Conservation (phyloP, 1,284 basidiomycete genomes). For the Irpex rosettiformis region DNA sequence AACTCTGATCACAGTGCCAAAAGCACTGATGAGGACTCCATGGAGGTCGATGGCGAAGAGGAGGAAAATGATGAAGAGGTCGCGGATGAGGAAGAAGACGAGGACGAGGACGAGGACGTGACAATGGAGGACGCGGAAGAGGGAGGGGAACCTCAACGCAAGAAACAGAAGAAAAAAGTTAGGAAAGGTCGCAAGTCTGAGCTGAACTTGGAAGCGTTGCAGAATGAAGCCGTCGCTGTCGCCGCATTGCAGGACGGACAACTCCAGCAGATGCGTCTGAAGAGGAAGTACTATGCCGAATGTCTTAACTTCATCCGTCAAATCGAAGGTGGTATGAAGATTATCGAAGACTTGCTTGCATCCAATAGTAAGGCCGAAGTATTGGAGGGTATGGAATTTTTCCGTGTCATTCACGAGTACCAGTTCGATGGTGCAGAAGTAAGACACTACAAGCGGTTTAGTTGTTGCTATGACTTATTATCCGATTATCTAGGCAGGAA, state of each 20-base stretch:
- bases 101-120: constrained; percentile 34
- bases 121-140: constrained; percentile 37
- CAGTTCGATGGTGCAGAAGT: constrained; percentile 77
- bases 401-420: constrained; percentile 83
- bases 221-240: constrained; percentile 64
- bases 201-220: constrained; percentile 61
- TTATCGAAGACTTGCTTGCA: constrained; percentile 77
- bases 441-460: constrained; percentile 17
- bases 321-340: constrained; percentile 78
- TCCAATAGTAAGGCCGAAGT: constrained; percentile 94
- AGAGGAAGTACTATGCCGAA: constrained; percentile 86
- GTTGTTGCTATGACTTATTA: neutral
- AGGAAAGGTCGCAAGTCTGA: constrained; percentile 66
- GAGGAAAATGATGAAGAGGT: constrained; percentile 42
- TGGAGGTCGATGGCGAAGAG: constrained; percentile 26
- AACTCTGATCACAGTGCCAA: constrained; percentile 4
- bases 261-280: constrained; percentile 71
- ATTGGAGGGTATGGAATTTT: constrained; percentile 94
- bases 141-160: constrained; percentile 25
- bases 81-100: constrained; percentile 25
- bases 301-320: constrained; percentile 84
- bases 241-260: constrained; percentile 64
- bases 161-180: constrained; percentile 39
- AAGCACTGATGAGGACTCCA: constrained; percentile 14
- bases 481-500: constrained; percentile 53